These are phyloP conservation scores for Fomitopsis palustris DNA, from an alignment of 1,284 basidiomycete genomes.

Conservation along the genomic window DNA sequence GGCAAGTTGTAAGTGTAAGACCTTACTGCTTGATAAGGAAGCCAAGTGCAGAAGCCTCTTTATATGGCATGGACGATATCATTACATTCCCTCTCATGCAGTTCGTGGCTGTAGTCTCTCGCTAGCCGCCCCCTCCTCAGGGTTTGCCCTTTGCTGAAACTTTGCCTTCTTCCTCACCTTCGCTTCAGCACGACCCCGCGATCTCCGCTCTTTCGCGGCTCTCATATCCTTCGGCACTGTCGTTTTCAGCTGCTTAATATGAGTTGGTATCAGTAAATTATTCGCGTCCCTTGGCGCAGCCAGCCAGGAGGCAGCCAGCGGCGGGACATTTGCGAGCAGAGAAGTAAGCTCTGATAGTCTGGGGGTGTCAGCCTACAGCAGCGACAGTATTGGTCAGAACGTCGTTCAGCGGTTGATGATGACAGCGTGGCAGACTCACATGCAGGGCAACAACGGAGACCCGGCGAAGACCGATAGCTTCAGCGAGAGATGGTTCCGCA, in stretches of 20 bases:
- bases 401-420: neutral
- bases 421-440: slow-evolving; percentile 33
- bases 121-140: slow-evolving; percentile 2
- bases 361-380: slow-evolving; percentile 35
- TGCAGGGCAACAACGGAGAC: slow-evolving; percentile 66
- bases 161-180: slow-evolving; percentile 39
- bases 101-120: too few species aligned
- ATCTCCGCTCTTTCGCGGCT: slow-evolving; percentile 61
- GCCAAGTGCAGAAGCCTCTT: too few species aligned
- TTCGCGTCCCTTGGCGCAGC: slow-evolving; percentile 18
- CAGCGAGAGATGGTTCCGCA: slow-evolving; percentile 64
- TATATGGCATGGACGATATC: too few species aligned
- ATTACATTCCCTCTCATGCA: too few species aligned
- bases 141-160: slow-evolving; percentile 1
- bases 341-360: slow-evolving; percentile 34
- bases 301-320: slow-evolving; percentile 65
- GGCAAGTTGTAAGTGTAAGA: too few species aligned
- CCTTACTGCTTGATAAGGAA: too few species aligned
- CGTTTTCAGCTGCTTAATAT: slow-evolving; percentile 85
- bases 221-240: slow-evolving; percentile 79
- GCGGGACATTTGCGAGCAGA: slow-evolving; percentile 46
- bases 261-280: slow-evolving; percentile 58
- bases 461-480: slow-evolving; percentile 63
- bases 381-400: neutral
- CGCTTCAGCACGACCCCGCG: slow-evolving; percentile 50